Base-by-base conservation (phyloP, 2,329 filamentous ascomycete genomes). In the Colletotrichum destructivum region DNA sequence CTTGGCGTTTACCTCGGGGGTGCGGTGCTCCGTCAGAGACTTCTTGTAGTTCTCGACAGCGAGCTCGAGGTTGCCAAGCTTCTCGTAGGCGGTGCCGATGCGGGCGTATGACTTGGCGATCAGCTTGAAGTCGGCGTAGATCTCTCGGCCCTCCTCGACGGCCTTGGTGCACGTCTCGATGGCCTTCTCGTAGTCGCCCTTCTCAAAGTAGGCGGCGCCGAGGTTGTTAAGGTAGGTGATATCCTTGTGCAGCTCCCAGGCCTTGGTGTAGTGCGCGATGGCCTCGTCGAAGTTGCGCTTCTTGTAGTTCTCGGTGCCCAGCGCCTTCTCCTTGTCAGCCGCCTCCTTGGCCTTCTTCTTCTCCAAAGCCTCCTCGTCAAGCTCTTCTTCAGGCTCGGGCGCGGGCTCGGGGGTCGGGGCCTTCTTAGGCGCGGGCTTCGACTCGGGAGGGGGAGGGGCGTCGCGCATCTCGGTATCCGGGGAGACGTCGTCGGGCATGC, bases 151-250 rank as follows among this genome's bases (percentile, higher is more conserved):
- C 82, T 98, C 93, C 76, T 97, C 93, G 65, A 98, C 89, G 13
- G 97, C 96, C 84, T 94, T 91, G 77, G 93, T 91, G 85, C 96
- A 99, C 18, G 92, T 86, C 77, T 97, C 93, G 75, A 99, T 95
- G 75, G 93, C 92, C 69, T 92, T 93, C 78, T 97, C 89, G 82
- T 94, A 97, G 81, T 98, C 96, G 69, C 95, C 95, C 88, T 98
- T 98, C 83, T 99, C 96, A 77, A 95, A 98, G 79, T 97, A 91
- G 72, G 96, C 96, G 4, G 96, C 96, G 72, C 95, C 94, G 42
- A 97, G 89, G 84, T 99, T 99, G 86, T 97, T 99, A 72, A 98
- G 88, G 84, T 99, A 99, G 18, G 96, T 96, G 79, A 99, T 97
- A 79, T 99, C 96, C 88, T 98, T 96, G 89, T 94, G 88, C 49